Conservation (phyloP, 345 rosid species). For the Populus davidiana region DNA sequence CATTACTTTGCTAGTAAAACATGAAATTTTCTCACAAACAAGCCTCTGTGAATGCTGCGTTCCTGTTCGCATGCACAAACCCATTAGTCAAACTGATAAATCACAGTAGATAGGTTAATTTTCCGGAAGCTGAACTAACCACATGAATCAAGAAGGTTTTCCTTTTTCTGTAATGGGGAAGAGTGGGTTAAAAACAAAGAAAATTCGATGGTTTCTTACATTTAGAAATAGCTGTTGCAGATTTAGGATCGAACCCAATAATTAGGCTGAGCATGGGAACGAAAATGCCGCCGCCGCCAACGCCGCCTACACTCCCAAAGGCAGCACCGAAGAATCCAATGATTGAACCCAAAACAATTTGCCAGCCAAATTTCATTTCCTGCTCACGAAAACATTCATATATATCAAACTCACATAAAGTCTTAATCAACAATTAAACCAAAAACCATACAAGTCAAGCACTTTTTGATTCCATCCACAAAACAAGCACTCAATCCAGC, state of each 20-base stretch:
- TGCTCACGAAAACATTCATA: conserved; percentile 13
- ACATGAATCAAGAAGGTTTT: background rate
- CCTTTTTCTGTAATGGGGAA: background rate
- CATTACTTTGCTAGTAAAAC: background rate
- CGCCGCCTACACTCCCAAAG: conserved; percentile 53
- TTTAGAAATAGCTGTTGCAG: conserved; percentile 54
- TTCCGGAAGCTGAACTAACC: background rate
- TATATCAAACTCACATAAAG: background rate
- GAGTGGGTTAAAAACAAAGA: background rate
- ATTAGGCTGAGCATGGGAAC: conserved; percentile 51
- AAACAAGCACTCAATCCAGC: background rate
- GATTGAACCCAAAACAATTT: conserved; percentile 37
- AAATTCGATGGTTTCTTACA: conserved; percentile 27
- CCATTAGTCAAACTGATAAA: no score
- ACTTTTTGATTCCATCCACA: background rate
- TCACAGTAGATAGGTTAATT: background rate
- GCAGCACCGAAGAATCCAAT: conserved; percentile 52
- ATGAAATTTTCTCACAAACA: background rate
- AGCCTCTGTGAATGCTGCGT: background rate
- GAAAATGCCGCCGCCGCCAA: conserved; percentile 54
- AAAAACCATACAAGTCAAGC: background rate
- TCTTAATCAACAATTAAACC: background rate
- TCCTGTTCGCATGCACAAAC: background rate
- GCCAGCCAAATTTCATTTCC: conserved; percentile 50
- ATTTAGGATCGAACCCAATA: conserved; percentile 50